Evolutionary conservation across 805 yeast species (phyloP), one percentile per base, ranked within the genome.

Genomic region (Metschnikowia aberdeeniae): DNA sequence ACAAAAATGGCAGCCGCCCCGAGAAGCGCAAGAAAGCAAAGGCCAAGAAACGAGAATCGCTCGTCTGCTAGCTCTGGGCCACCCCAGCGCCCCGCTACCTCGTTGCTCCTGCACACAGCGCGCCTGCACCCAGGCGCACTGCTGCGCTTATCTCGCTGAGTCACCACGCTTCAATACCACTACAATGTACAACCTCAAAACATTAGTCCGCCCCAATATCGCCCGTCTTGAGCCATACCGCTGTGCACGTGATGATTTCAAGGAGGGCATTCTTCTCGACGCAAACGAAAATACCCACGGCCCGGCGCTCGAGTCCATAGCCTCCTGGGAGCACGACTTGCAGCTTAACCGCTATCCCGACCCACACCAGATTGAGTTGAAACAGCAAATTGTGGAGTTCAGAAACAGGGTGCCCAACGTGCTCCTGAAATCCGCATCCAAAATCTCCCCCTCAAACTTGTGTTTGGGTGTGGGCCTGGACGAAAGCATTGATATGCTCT

Each of bases 381-480:
- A 93, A 61, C 68, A 77, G 50, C 81, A 81, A 52, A 72, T 92
- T 40, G 80, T 86, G 40, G 71, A 79, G 33, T 84, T 84, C 60
- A 77, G 99, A 52, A 89, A 88, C 61, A 50, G 60, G 1, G 77
- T 75, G 47, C 72, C 75, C 0, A 67, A 59, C 46, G 41, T 42
- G 26, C 40, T 41, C 40, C 42, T 56, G 32, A 47, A 57, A 13
- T 38, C 41, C 30, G 50, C 51, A 5, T 42, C 19, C 13, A 45
- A 43, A 6, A 60, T 87, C 50, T 66, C 70, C 1, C 78, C 86
- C 0, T 84, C 73, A 6, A 93, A 93, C 65, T 58, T 93, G 28
- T 89, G 95, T 60, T 74, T 93, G 29, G 99, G 99, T 36, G 99
- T 93, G 10, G 99, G 99, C 1, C 90, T 97, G 1, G 99, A 93